Evolutionary conservation across 2,329 filamentous ascomycete genomes (phyloP), one percentile per base, ranked within the genome.

Genomic region (Sarocladium brachiariae): DNA sequence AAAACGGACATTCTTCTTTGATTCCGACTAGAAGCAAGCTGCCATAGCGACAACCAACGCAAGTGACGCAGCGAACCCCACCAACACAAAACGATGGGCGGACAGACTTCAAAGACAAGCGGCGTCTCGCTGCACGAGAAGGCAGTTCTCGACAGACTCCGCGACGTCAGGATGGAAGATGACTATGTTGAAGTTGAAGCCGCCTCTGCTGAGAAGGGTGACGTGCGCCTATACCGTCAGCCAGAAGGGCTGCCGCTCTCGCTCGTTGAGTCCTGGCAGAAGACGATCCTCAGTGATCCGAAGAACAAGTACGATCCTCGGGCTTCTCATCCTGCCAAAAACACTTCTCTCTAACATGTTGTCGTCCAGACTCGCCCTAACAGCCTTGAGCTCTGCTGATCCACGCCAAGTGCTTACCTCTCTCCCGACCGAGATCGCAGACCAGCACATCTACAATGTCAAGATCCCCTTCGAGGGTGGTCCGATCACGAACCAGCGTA

Each of bases 401-500:
- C 83, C 87, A 6, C 76, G 77, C 52, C 68, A 78, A 10, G 75
- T 90, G 39, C 76, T 95, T 38, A 76, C 78, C 50, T 85, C 83
- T 35, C 79, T 78, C 8, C 69, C 80, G 0, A 73, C 84, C 24
- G 70, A 78, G 50, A 78, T 89, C 53, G 69, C 77, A 35, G 86
- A 93, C 63, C 84, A 81, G 50, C 89, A 95, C 51, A 77, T 86
- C 54, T 95, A 90, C 81, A 95, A 91, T 62, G 70, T 90, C 64
- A 83, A 82, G 65, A 90, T 95, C 53, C 86, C 89, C 0, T 76
- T 87, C 50, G 89, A 95, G 65, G 90, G 89, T 46, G 77, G 75
- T 0, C 90, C 90, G 0, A 84, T 95, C 55, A 95, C 90, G 0
- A 91, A 95, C 65, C 89, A 96, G 70, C 77, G 84, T 30, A 80